Evolutionary conservation across 129 eudicot genomes (phyloP).

Genomic region (Chrysanthemum lavandulifolium): DNA sequence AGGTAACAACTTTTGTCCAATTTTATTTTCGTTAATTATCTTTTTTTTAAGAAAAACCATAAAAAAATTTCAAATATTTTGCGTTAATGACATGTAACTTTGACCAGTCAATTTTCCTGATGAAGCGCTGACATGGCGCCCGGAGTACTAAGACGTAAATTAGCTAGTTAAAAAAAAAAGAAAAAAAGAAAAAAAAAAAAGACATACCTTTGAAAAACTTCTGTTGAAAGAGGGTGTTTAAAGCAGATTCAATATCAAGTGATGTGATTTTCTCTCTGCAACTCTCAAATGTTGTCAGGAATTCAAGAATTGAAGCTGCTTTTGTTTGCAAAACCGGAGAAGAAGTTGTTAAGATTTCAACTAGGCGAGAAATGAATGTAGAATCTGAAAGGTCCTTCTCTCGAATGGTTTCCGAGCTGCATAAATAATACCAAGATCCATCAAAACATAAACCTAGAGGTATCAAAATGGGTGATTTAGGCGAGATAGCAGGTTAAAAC

Average conservation of each 20-base stretch:
- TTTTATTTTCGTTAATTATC: background rate
- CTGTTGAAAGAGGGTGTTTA: slow-evolving; percentile 53
- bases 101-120: too few relatives aligned
- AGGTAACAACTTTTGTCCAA: background rate
- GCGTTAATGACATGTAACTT: background rate
- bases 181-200: too few relatives aligned
- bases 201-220: slow-evolving; percentile 51
- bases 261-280: slow-evolving; percentile 41
- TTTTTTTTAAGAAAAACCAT: background rate
- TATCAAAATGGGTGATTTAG: too few relatives aligned
- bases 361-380: slow-evolving; percentile 44
- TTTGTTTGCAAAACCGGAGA: slow-evolving; percentile 55
- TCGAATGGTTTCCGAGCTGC: slow-evolving; percentile 41
- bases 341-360: slow-evolving; percentile 52
- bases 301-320: slow-evolving; percentile 84
- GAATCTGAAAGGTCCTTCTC: slow-evolving; percentile 46
- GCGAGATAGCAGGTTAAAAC: too few relatives aligned
- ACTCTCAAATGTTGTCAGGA: slow-evolving; percentile 41
- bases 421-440: background rate
- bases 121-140: too few relatives aligned
- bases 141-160: too few relatives aligned
- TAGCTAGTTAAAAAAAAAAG: too few relatives aligned
- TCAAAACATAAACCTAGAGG: background rate
- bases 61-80: background rate
- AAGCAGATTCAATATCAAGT: slow-evolving; percentile 55